Evolutionary conservation across 306 rosid species (phyloP).

Genomic region (Inga leiocalycina): DNA sequence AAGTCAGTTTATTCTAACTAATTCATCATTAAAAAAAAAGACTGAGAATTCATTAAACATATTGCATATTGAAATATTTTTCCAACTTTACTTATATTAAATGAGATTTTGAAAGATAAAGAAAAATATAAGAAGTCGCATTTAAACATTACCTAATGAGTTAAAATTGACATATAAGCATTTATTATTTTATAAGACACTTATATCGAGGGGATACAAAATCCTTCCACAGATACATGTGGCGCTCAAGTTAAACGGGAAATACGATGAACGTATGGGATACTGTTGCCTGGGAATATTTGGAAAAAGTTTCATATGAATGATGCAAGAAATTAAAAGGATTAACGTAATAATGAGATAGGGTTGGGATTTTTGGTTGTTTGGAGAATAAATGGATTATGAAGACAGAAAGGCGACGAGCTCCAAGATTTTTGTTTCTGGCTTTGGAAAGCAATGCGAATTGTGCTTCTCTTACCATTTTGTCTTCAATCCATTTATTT

Average conservation of each 20-base stretch:
- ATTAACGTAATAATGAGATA: not conserved
- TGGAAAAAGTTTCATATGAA: not conserved
- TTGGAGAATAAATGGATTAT: not conserved
- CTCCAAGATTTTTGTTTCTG: constrained; percentile 40
- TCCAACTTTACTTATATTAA: too few relatives aligned
- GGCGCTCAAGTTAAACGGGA: not conserved
- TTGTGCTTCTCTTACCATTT: constrained; percentile 16
- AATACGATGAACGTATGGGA: not conserved
- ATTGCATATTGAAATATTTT: too few relatives aligned
- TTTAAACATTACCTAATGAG: too few relatives aligned
- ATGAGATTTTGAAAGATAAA: too few relatives aligned
- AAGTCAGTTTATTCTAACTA: too few relatives aligned
- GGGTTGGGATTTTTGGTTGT: not conserved
- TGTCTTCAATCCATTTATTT: not conserved
- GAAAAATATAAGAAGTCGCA: too few relatives aligned
- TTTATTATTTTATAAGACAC: too few relatives aligned
- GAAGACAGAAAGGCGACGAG: not conserved
- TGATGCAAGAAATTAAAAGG: not conserved
- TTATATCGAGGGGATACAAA: too few relatives aligned
- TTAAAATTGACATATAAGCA: too few relatives aligned
- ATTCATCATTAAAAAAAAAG: too few relatives aligned
- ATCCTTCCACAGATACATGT: not conserved
- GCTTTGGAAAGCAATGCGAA: constrained; percentile 33
- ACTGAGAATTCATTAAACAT: too few relatives aligned
- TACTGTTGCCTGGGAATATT: not conserved